Evolutionary conservation across 1,139 yeast species (phyloP).

Genomic region (Yamadazyma sp.): DNA sequence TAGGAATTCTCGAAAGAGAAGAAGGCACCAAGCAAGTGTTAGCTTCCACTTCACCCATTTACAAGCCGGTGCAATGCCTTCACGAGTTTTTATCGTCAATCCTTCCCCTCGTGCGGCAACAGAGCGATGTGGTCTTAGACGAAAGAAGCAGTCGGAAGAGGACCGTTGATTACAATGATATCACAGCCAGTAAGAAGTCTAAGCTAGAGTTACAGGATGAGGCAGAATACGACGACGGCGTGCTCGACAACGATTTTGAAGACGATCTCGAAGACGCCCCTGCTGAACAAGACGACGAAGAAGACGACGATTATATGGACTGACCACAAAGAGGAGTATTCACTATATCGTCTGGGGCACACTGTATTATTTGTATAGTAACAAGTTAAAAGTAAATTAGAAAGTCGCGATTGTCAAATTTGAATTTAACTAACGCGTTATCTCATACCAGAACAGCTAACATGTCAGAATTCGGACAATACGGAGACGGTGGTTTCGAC

Average conservation of each 20-base stretch:
- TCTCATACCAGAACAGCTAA: not conserved
- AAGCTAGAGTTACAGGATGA: too few relatives aligned
- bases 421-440: slow-evolving; percentile 3
- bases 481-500: slow-evolving; percentile 37
- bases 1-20: slow-evolving; percentile 18
- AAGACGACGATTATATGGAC: slow-evolving; percentile 13
- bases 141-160: slow-evolving; percentile 15
- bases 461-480: slow-evolving; percentile 24
- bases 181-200: slow-evolving; percentile 4
- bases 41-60: slow-evolving; percentile 23
- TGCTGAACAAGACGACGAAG: slow-evolving; percentile 10
- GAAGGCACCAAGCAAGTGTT: slow-evolving; percentile 14
- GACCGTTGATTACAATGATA: slow-evolving; percentile 13
- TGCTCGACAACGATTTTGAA: slow-evolving; percentile 9
- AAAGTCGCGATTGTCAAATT: not conserved
- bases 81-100: slow-evolving; percentile 25
- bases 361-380: slow-evolving; percentile 3
- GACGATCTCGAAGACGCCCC: slow-evolving; percentile 8
- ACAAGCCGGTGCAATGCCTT: slow-evolving; percentile 28
- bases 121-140: slow-evolving; percentile 8
- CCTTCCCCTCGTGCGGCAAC: slow-evolving; percentile 20
- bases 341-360: too few relatives aligned
- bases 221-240: slow-evolving; percentile 7
- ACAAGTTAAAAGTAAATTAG: not conserved
- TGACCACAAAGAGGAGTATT: too few relatives aligned